phyloP scores from a whole-genome alignment of 768 basidiomycete genomes.

The Mycena sanguinolenta region DNA sequence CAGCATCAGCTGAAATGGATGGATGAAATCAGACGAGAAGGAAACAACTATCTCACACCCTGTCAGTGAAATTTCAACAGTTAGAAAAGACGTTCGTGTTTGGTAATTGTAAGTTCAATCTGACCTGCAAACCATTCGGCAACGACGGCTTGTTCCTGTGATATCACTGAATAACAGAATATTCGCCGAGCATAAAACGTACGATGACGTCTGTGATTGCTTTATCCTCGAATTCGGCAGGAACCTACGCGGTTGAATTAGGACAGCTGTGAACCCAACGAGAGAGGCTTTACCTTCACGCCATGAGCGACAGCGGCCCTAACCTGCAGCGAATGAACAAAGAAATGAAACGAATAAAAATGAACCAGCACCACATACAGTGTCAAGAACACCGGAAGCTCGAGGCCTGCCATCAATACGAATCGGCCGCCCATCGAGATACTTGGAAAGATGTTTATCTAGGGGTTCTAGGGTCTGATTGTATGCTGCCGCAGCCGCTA shows the following conservation, averaged over 20 bases:
- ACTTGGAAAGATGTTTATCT: slow-evolving; percentile 77
- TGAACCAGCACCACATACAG: slow-evolving; percentile 52
- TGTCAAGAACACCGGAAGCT: slow-evolving; percentile 82
- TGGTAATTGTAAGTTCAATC: slow-evolving; percentile 3
- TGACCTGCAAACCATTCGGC: slow-evolving; percentile 84
- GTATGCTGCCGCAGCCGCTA: slow-evolving; percentile 75
- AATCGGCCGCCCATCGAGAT: slow-evolving; percentile 75
- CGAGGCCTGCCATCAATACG: slow-evolving; percentile 83
- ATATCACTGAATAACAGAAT: not conserved
- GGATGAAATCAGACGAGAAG: slow-evolving; percentile 29
- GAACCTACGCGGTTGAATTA: slow-evolving; percentile 53
- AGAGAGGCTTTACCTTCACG: slow-evolving; percentile 48
- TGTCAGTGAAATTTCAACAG: slow-evolving; percentile 36
- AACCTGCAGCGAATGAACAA: slow-evolving; percentile 54
- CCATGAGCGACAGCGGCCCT: slow-evolving; percentile 80
- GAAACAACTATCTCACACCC: slow-evolving; percentile 54
- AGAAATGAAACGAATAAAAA: slow-evolving; percentile 5
- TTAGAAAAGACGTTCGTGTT: slow-evolving; percentile 27
- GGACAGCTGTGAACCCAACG: not conserved
- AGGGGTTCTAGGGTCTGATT: slow-evolving; percentile 73
- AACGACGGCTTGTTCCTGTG: slow-evolving; percentile 78
- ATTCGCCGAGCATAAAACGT: slow-evolving; percentile 30
- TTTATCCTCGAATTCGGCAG: slow-evolving; percentile 79
- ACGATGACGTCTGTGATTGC: slow-evolving; percentile 71
- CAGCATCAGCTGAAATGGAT: slow-evolving; percentile 16